phyloP scores from a whole-genome alignment of 2,329 filamentous ascomycete species.

The Microsporum audouinii region DNA sequence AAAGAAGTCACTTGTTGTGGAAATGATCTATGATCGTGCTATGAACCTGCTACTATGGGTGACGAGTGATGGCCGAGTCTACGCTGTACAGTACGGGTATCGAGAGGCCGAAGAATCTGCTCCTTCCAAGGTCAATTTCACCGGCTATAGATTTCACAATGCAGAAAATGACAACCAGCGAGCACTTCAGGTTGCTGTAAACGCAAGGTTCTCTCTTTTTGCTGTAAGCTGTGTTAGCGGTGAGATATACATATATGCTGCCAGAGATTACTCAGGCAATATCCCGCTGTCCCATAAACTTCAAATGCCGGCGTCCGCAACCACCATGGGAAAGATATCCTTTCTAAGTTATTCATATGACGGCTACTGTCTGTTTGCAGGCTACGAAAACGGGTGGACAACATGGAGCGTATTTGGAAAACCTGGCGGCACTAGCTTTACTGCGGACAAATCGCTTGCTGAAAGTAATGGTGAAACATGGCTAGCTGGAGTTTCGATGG shows the following conservation, averaged over 20 bases:
- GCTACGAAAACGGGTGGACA: constrained; percentile 85
- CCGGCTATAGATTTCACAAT: constrained; percentile 79
- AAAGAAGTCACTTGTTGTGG: constrained; percentile 61
- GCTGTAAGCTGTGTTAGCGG: constrained; percentile 75
- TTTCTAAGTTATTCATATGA: constrained; percentile 82
- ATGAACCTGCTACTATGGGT: constrained; percentile 96
- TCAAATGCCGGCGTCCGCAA: constrained; percentile 53
- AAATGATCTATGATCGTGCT: constrained; percentile 87
- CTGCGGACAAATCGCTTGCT: constrained; percentile 53
- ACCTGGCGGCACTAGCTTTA: constrained; percentile 72
- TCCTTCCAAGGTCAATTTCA: constrained; percentile 58
- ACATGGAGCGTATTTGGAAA: constrained; percentile 98
- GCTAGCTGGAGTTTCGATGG: constrained; percentile 66
- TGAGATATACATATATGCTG: constrained; percentile 76
- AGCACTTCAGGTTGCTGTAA: constrained; percentile 69
- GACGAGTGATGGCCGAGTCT: constrained; percentile 73
- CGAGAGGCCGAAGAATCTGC: constrained; percentile 34
- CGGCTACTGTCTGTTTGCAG: constrained; percentile 89
- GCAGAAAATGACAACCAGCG: constrained; percentile 49
- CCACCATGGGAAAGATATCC: constrained; percentile 58
- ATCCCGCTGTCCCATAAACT: constrained; percentile 78
- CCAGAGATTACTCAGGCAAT: constrained; percentile 85
- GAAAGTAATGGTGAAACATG: constrained; percentile 64
- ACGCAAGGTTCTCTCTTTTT: constrained; percentile 87
- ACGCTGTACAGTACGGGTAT: constrained; percentile 67